phyloP scores from a whole-genome alignment of 495 filamentous ascomycete genomes.

The Penicillium odoratum region DNA sequence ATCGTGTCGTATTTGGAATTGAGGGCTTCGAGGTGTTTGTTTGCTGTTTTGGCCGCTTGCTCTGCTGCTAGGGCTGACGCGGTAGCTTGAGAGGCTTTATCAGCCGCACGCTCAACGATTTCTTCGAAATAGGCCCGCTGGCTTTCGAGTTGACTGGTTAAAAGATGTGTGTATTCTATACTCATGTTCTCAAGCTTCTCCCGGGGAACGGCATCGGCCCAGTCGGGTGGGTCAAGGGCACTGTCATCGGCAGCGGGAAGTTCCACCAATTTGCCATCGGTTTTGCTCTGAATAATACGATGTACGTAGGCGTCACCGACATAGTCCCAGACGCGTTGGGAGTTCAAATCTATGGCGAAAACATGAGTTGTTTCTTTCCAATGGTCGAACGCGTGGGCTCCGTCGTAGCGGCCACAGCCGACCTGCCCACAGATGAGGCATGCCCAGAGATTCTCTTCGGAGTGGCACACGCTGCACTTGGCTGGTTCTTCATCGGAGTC shows the following conservation, averaged over 20 bases:
- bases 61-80: slow-evolving; percentile 63
- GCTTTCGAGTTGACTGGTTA: slow-evolving; percentile 86
- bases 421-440: slow-evolving; percentile 92
- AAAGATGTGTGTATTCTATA: slow-evolving; percentile 89
- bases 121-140: slow-evolving; percentile 95
- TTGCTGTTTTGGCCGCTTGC: slow-evolving; percentile 50
- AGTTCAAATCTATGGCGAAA: slow-evolving; percentile 88
- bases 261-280: slow-evolving; percentile 84
- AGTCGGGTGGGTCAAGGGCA: slow-evolving; percentile 45
- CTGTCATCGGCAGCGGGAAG: slow-evolving; percentile 58
- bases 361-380: slow-evolving; percentile 86
- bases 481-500: slow-evolving; percentile 41
- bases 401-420: slow-evolving; percentile 92
- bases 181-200: slow-evolving; percentile 92
- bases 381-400: slow-evolving; percentile 90
- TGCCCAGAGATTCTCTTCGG: slow-evolving; percentile 83
- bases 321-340: slow-evolving; percentile 98
- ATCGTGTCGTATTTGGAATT: slow-evolving; percentile 56
- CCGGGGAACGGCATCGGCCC: slow-evolving; percentile 73
- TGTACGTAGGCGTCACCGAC: slow-evolving; percentile 93
- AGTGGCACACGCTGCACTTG: slow-evolving; percentile 73
- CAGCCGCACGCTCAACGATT: slow-evolving; percentile 83
- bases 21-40: slow-evolving; percentile 53
- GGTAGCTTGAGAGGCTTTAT: slow-evolving; percentile 80
- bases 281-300: slow-evolving; percentile 87